Evolutionary conservation across 345 rosid genomes (phyloP), one percentile per base, ranked within the genome.

Genomic region (Cardamine resedifolia): DNA sequence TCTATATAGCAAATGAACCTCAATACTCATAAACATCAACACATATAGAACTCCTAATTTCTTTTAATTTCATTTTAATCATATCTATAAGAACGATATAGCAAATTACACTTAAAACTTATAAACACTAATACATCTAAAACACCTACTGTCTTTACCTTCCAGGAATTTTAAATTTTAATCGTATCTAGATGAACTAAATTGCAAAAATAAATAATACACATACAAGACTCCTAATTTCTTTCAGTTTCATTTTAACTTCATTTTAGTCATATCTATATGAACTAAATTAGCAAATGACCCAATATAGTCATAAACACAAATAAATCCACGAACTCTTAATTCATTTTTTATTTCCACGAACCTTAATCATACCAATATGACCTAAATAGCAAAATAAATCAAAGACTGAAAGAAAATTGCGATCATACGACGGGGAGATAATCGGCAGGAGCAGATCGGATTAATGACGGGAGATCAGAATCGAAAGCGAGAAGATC

Each of bases 401-500:
- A 14, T 51, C 12, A n/a, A 60, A 52, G 11, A 15, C 11, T 27
- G 2, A 16, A 38, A 44, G 3, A 23, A 21, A 39, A 23, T 33
- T 11, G 30, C 0, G 31, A 34, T 21, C 65, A 19, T 77, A 91
- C 98, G 69, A 91, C 79, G 30, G 96, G 96, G 49, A 95, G 87
- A 65, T 81, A 88, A 55, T 90, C 96, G 44, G 93, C 76, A 14
- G 98, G 98, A 38, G 90, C 76, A 33, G 96, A 84, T 3, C 99
- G 96, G 68, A 91, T 79, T 65, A 87, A 71, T 55, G 88, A 84
- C 16, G 96, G 93, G 56, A 91, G 96, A 72, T 91, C 96, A 5
- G 87, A 81, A 44, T 88, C 95, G 78, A 95, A 90, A 62, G 91
- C 79, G 20, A 88, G 86, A 31, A 91, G 92, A 51, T 95, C 96